A percentile compares a stretch with the other conserved stretches of the same genome.
Evolutionary conservation across 148 eudicot genomes (phyloP).

Genomic region (Chenopodium formosanum): DNA sequence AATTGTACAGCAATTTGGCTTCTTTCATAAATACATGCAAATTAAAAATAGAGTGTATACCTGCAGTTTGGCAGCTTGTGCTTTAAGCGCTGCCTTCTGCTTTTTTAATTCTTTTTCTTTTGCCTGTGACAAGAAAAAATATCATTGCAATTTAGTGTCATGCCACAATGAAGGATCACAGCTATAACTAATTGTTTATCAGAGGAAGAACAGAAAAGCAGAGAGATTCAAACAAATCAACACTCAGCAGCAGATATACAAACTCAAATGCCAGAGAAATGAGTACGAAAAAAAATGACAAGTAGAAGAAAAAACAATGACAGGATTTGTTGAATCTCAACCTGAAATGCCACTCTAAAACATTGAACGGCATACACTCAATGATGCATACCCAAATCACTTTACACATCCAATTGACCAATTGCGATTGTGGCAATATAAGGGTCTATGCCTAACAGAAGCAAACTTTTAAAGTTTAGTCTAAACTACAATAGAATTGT

Average conservation of each 20-base stretch:
- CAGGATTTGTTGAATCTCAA: background rate
- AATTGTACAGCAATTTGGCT: background rate
- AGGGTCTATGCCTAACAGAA: background rate
- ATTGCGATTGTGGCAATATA: background rate
- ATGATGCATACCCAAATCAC: background rate
- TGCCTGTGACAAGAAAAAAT: slow-evolving; percentile 38
- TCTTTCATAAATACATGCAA: background rate
- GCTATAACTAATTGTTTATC: background rate
- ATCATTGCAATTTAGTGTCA: background rate
- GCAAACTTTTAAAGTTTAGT: background rate
- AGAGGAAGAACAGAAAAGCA: no score
- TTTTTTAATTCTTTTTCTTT: slow-evolving; percentile 70
- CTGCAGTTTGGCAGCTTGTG: slow-evolving; percentile 70
- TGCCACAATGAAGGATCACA: background rate
- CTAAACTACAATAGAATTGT: no score
- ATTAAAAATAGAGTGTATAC: slow-evolving; percentile 22
- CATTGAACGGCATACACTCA: background rate
- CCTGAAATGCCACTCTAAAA: no score
- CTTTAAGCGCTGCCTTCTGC: slow-evolving; percentile 84
- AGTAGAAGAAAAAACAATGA: background rate
- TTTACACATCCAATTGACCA: background rate
- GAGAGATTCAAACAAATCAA: background rate
- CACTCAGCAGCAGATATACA: background rate
- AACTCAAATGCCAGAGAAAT: background rate
- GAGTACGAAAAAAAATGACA: background rate